Evolutionary conservation across 2,329 filamentous ascomycete species (phyloP), one percentile per base, ranked within the genome.

Genomic region (Alternaria arborescens): DNA sequence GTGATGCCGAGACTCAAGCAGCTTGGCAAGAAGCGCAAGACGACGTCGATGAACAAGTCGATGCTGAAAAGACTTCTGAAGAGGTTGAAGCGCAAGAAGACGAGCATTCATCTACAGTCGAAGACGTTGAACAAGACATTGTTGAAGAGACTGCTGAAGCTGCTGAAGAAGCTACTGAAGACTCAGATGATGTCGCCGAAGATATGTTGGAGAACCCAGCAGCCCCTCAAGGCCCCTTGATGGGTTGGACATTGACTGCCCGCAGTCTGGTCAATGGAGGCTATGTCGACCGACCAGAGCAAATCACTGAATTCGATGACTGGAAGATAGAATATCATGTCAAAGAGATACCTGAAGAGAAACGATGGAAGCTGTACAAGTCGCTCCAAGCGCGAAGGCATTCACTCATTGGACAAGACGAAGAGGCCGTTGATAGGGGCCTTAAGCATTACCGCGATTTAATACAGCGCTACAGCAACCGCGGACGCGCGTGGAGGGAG

Each of bases 291-390:
- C 88, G 93, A 3, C 91, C 93, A 0, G 65, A 78, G 1, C 68
- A 82, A 0, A 74, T 89, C 46, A 77, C 52, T 0, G 32, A 70
- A 14, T 20, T 70, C 0, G 84, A 88, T 65, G 71, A 80, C 8
- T 97, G 94, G 94, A 77, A 80, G 0, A 82, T 97, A n/a, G 88
- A 95, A 69, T 97, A 97, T 78, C 84, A 88, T 36, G 80, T 97
- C 48, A 84, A 85, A 46, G 90, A 94, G 65, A 81, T 78, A 8
- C 53, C 62, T 2, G 50, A 61, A 11, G 53, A 52, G 3, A 54
- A 54, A 3, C 55, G 62, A 6, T 66, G 68, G 67, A 61, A 34
- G 28, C 44, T 72, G 30, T 77, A 76, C 59, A 62, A 65, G 4
- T 60, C 66, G 16, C 82, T 87, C 59, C 86, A 88, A 73, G 76